phyloP scores from a whole-genome alignment of 495 filamentous ascomycete genomes.

The Letharia lupina region DNA sequence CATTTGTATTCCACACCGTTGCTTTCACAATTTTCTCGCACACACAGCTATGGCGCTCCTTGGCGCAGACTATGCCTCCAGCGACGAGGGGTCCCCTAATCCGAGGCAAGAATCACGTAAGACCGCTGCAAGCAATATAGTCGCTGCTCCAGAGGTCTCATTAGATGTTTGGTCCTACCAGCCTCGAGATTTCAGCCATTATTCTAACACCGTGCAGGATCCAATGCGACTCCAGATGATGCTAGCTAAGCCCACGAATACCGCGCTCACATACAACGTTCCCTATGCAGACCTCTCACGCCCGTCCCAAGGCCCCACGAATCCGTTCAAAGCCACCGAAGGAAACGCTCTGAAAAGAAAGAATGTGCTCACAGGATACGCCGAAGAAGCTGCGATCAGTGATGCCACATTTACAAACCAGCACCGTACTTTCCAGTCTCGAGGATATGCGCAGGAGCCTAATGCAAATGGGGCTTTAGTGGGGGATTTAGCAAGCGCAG shows the following conservation, averaged over 20 bases:
- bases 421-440: conserved; percentile 64
- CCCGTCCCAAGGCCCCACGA: conserved; percentile 62
- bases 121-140: conserved; percentile 34
- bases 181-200: conserved; percentile 5
- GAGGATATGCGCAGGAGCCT: conserved; percentile 53
- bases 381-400: conserved; percentile 79
- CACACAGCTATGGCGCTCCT: conserved; percentile 40
- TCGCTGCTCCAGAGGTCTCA: conserved; percentile 52
- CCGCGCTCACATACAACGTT: conserved; percentile 50
- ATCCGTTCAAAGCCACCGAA: conserved; percentile 65
- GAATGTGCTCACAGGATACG: conserved; percentile 83
- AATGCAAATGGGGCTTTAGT: conserved; percentile 43
- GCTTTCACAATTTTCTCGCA: background rate
- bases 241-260: conserved; percentile 47
- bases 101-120: conserved; percentile 26
- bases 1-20: background rate
- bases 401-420: conserved; percentile 80
- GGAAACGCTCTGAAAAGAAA: conserved; percentile 65
- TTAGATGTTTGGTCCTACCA: conserved; percentile 52
- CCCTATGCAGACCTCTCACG: conserved; percentile 65
- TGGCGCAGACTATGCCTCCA: conserved; percentile 45
- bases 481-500: conserved; percentile 44
- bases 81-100: conserved; percentile 37
- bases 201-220: conserved; percentile 37
- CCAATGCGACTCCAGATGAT: conserved; percentile 50